A percentile compares a stretch with the other conserved stretches of the same genome.
Conservation (phyloP, 331 rosid genomes). For the Rhamnella rubrinervis region DNA sequence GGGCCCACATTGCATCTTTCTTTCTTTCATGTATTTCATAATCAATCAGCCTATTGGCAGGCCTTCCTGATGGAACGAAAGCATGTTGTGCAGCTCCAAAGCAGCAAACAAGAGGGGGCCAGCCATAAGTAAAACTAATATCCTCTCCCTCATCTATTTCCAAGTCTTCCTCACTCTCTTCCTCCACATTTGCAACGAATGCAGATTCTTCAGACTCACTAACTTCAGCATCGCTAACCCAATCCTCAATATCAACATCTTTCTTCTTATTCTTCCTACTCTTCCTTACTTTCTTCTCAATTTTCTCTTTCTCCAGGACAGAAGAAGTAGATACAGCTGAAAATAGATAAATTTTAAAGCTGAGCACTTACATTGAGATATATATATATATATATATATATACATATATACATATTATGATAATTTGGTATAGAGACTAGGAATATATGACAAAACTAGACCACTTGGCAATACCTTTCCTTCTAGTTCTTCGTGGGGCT, state of each 20-base stretch:
- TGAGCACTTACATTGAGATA: slow-evolving; percentile 21
- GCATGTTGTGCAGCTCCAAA: slow-evolving; percentile 91
- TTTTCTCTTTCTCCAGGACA: slow-evolving; percentile 49
- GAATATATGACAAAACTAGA: background rate
- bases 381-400: background rate
- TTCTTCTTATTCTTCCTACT: slow-evolving; percentile 53
- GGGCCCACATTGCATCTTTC: slow-evolving; percentile 78
- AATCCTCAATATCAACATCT: slow-evolving; percentile 35
- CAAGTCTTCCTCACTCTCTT: slow-evolving; percentile 48
- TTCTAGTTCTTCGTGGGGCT: slow-evolving; percentile 42
- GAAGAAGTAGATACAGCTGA: slow-evolving; percentile 56
- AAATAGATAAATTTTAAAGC: slow-evolving; percentile 18
- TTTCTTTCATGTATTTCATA: slow-evolving; percentile 71
- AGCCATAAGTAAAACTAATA: slow-evolving; percentile 65
- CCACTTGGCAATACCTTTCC: slow-evolving; percentile 49
- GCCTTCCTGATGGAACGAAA: slow-evolving; percentile 87
- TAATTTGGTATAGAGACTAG: background rate
- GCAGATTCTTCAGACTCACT: slow-evolving; percentile 50
- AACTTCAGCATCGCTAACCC: slow-evolving; percentile 41
- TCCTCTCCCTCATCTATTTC: slow-evolving; percentile 72
- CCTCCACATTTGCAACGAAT: slow-evolving; percentile 42
- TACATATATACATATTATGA: background rate
- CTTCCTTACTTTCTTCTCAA: slow-evolving; percentile 59
- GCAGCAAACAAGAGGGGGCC: slow-evolving; percentile 99
- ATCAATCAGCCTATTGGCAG: slow-evolving; percentile 74